phyloP scores from a whole-genome alignment of 2,329 filamentous ascomycete species.

The Teratosphaeria destructans region DNA sequence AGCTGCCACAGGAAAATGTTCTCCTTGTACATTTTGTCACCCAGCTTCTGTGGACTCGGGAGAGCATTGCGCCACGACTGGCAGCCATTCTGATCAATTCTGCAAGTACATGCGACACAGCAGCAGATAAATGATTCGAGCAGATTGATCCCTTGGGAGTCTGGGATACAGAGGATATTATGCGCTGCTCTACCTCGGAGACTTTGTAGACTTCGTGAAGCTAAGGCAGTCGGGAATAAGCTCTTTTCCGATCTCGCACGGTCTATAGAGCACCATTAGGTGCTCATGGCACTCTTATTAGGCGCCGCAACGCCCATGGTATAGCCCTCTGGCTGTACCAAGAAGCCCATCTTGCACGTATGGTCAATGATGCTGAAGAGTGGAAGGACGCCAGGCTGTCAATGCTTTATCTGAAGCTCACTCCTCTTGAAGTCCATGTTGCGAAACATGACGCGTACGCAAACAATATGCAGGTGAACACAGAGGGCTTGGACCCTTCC shows the following conservation, averaged over 20 bases:
- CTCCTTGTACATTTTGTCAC: constrained; percentile 2
- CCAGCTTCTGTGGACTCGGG: background rate
- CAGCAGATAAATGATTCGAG: background rate
- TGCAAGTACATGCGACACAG: background rate
- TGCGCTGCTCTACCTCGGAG: background rate
- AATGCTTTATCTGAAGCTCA: background rate
- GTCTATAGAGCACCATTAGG: background rate
- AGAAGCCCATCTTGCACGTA: too few relatives aligned
- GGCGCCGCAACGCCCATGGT: too few relatives aligned
- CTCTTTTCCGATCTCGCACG: constrained; percentile 1
- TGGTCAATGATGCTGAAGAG: too few relatives aligned
- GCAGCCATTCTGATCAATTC: background rate
- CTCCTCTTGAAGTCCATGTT: background rate
- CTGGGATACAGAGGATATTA: background rate
- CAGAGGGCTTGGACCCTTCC: background rate
- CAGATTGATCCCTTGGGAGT: background rate
- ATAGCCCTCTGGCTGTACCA: too few relatives aligned
- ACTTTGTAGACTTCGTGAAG: background rate
- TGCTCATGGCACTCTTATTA: background rate
- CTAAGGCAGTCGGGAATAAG: background rate
- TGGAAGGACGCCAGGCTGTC: too few relatives aligned
- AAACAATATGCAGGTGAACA: background rate
- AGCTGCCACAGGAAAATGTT: constrained; percentile 19
- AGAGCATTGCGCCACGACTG: background rate
- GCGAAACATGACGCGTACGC: background rate